phyloP scores from a whole-genome alignment of 169 alveolate genomes.

The Plasmodium cynomolgi region DNA sequence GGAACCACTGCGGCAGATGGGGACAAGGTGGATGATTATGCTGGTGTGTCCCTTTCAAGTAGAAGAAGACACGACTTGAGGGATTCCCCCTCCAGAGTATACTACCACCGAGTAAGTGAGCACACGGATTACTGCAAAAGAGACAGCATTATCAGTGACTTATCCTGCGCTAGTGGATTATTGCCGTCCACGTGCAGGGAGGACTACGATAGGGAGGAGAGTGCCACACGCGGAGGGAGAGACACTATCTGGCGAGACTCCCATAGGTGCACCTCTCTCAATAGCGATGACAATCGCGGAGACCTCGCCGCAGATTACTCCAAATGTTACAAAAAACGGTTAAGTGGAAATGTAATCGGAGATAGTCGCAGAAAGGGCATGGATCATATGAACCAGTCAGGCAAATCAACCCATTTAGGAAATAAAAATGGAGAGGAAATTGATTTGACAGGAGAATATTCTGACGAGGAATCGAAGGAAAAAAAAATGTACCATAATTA shows the following conservation, averaged over 20 bases:
- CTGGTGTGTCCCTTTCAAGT: not conserved
- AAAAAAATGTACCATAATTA: not conserved
- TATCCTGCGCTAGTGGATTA: not conserved
- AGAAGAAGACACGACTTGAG: not conserved
- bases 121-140: conserved; percentile 17
- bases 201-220: not conserved
- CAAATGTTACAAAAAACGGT: not conserved
- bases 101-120: conserved; percentile 14
- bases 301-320: not conserved
- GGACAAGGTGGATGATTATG: not conserved
- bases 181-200: not conserved
- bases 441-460: not conserved
- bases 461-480: not conserved
- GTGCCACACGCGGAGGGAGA: not conserved
- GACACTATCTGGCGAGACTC: not conserved
- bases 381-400: not conserved
- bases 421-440: not conserved
- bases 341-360: not conserved
- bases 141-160: not conserved
- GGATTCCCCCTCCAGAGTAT: not conserved
- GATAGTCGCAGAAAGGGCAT: not conserved
- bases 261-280: not conserved
- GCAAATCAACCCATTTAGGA: not conserved
- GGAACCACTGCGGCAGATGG: not conserved
- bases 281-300: not conserved